Conservation (phyloP, 1,139 yeast genomes). For the Hyphopichia pseudoburtonii region DNA sequence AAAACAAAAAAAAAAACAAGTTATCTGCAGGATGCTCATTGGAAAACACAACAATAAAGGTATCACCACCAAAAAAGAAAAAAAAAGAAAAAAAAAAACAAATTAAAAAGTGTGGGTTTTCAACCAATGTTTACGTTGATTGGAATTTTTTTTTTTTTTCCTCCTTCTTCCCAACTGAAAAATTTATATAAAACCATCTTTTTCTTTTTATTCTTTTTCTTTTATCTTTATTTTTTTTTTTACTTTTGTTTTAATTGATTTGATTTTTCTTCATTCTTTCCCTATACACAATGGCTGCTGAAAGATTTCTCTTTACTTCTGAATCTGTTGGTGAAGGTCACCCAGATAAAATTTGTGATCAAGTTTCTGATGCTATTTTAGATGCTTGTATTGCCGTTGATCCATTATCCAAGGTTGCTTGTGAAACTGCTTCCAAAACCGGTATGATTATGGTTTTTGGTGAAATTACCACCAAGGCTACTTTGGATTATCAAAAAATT, state of each 20-base stretch:
- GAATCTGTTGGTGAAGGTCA: slow-evolving; percentile 99
- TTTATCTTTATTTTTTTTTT: neutral
- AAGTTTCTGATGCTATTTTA: slow-evolving; percentile 95
- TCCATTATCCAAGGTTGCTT: slow-evolving; percentile 97
- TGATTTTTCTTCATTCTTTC: neutral
- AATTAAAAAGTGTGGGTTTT: neutral
- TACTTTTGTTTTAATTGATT: neutral
- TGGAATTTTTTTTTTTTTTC: slow-evolving; percentile 1
- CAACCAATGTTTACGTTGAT: too few species aligned
- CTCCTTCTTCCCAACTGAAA: neutral
- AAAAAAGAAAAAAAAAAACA: too few species aligned
- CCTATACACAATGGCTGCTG: slow-evolving; percentile 14
- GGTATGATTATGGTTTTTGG: slow-evolving; percentile 99
- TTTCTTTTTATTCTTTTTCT: neutral
- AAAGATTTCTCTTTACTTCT: slow-evolving; percentile 79
- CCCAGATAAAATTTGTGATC: slow-evolving; percentile 99
- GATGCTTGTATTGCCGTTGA: slow-evolving; percentile 97
- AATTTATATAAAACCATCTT: slow-evolving; percentile 1
- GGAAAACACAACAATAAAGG: neutral
- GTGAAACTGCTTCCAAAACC: slow-evolving; percentile 98
- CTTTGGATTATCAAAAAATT: slow-evolving; percentile 92
- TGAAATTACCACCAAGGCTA: slow-evolving; percentile 97
- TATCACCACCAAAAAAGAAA: neutral
- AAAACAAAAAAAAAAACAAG: too few species aligned
- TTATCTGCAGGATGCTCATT: neutral